Conservation (phyloP, 305 asterid species). For the Striga hermonthica region DNA sequence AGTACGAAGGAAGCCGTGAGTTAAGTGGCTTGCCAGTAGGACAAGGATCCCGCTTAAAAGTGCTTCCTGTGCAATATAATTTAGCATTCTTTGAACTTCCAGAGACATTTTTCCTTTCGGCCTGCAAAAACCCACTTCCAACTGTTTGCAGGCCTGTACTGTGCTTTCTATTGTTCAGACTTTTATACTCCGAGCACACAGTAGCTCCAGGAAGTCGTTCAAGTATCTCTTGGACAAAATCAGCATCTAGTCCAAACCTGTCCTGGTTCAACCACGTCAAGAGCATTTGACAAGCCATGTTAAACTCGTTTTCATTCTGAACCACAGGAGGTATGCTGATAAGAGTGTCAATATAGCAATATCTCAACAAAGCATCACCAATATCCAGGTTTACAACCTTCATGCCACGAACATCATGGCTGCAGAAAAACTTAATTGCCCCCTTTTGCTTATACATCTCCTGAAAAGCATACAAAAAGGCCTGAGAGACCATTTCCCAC, state of each 20-base stretch:
- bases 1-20: constrained; percentile 67
- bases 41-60: constrained; percentile 51
- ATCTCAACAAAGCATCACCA: constrained; percentile 57
- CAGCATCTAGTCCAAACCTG: constrained; percentile 75
- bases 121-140: constrained; percentile 71
- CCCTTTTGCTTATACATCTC: constrained; percentile 62
- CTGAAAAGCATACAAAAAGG: constrained; percentile 41
- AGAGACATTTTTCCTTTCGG: constrained; percentile 53
- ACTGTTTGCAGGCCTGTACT: constrained; percentile 52
- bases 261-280: constrained; percentile 73
- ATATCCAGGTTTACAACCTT: constrained; percentile 36
- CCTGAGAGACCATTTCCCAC: constrained; percentile 72
- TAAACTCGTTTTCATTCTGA: constrained; percentile 52
- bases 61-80: constrained; percentile 35
- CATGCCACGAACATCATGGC: constrained; percentile 44
- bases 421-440: constrained; percentile 58
- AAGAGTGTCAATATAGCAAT: constrained; percentile 48
- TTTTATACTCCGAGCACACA: constrained; percentile 59
- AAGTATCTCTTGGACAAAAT: constrained; percentile 84
- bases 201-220: constrained; percentile 77
- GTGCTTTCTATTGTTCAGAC: constrained; percentile 51
- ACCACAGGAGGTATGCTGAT: constrained; percentile 42
- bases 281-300: constrained; percentile 53
- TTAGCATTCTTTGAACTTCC: constrained; percentile 45
- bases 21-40: constrained; percentile 69